Base-by-base conservation (phyloP, 768 basidiomycete species). In the Hypholoma sublateritium region DNA sequence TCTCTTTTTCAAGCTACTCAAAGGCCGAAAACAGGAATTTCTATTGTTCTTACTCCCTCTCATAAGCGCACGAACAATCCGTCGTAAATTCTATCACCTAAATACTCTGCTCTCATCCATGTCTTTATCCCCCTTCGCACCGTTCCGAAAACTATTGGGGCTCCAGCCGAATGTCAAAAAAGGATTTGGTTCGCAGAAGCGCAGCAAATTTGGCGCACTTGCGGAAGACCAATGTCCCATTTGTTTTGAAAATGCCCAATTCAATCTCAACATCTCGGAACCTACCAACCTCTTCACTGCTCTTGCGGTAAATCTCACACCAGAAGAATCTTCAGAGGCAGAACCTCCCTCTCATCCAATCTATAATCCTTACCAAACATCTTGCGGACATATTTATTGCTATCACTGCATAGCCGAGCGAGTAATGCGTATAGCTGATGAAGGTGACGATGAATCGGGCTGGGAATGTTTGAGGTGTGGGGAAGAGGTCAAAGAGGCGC, bases 361-460 rank as follows among this genome's bases (percentile, higher is more conserved):
- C 59, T 80, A 88, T 65, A 88, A 85, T 43, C 88, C 95, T 0
- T 98, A 96, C 67, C 73, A 88, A 49, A 86, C 93, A 34, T 86
- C 87, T 28, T 95, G 91, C 59, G 88, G 85, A 6, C 93, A 97
- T 67, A 69, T 83, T 13, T 99, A 95, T 73, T 98, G 97, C 72
- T 99, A 98, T 70, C 87, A 89, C 63, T 99, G 97, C 72, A 79
- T 98, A 41, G 83, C 92, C 13, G 90, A 91, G 66, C 85, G 86
- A 59, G 82, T 98, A 76, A 80, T 92, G 65, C 85, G 81, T 35
- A 80, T 81, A 5, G 85, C 83, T 4, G 88, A 89, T 58, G 91
- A 89, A 35, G 83, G 76, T 21, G 80, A 78, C 50, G 77, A 79
- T 16, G 72, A 80, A 34, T 66, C 73, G 49, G 78, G 79, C 19